phyloP scores from a whole-genome alignment of 805 yeast species.

The Cyberlindnera japonica region DNA sequence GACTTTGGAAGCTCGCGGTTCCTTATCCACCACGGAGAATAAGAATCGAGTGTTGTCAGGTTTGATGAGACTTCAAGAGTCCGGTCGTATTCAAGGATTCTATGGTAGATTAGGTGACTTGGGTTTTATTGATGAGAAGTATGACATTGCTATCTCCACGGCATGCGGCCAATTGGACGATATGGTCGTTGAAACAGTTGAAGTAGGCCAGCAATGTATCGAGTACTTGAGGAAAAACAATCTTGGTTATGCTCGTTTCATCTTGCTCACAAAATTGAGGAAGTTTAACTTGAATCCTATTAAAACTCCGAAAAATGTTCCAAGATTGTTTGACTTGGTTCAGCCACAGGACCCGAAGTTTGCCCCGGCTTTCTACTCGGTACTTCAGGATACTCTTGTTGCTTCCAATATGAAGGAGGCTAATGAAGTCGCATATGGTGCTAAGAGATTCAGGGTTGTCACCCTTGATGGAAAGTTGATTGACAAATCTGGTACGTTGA shows the following conservation, averaged over 20 bases:
- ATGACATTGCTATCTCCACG: constrained; percentile 91
- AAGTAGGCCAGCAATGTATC: constrained; percentile 71
- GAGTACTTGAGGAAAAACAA: constrained; percentile 77
- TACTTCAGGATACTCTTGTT: constrained; percentile 82
- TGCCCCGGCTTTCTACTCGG: constrained; percentile 85
- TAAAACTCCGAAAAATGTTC: constrained; percentile 69
- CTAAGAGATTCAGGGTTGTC: constrained; percentile 80
- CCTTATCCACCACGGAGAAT: constrained; percentile 55
- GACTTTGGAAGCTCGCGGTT: constrained; percentile 61
- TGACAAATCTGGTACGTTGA: constrained; percentile 90
- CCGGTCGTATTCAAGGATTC: constrained; percentile 83
- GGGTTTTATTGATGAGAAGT: constrained; percentile 84
- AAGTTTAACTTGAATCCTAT: constrained; percentile 55
- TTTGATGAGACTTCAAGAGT: constrained; percentile 60
- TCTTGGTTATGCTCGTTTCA: constrained; percentile 86
- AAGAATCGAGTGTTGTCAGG: constrained; percentile 72
- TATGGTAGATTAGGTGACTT: constrained; percentile 89
- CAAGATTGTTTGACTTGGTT: constrained; percentile 82
- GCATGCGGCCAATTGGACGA: constrained; percentile 91
- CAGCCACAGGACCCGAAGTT: constrained; percentile 63
- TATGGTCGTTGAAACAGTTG: constrained; percentile 81
- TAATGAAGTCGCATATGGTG: constrained; percentile 81
- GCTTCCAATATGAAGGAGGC: constrained; percentile 79
- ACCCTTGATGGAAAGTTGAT: constrained; percentile 89
- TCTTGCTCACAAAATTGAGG: constrained; percentile 71